These are phyloP conservation scores for Corymbia maculata DNA, from an alignment of 345 rosid genomes.

Conservation along the genomic window DNA sequence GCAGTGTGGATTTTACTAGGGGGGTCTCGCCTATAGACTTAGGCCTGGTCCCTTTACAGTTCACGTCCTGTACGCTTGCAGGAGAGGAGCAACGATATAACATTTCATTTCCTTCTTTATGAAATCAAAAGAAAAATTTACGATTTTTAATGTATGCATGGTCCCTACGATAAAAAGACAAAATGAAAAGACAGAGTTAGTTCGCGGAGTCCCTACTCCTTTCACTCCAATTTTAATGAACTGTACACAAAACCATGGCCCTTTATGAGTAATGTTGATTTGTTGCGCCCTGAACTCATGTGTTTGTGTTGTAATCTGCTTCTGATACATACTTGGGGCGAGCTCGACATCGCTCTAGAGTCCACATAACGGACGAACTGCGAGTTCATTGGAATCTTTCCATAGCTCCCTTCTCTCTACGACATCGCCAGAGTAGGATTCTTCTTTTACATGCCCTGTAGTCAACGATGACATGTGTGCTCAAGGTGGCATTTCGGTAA, in stretches of 20 bases:
- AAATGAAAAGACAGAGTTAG: background rate
- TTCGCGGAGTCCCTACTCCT: background rate
- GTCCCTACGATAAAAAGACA: background rate
- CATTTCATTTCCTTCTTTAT: background rate
- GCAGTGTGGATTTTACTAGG: background rate
- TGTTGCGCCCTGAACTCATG: rapidly evolving
- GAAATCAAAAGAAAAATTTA: background rate
- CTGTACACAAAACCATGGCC: background rate
- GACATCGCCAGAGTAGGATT: background rate
- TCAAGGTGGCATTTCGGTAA: background rate
- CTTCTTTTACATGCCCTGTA: background rate
- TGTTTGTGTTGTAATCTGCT: background rate
- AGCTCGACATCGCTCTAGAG: background rate
- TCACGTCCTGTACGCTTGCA: background rate
- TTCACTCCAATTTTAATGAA: background rate
- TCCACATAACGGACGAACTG: rapidly evolving
- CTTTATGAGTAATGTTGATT: background rate
- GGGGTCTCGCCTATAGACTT: background rate
- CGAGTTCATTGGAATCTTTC: background rate
- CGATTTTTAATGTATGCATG: background rate
- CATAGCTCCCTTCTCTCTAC: background rate
- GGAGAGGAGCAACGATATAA: background rate
- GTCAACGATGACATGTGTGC: background rate
- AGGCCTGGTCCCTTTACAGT: background rate
- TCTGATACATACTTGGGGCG: rapidly evolving